phyloP scores from a whole-genome alignment of 805 yeast genomes.

The Ogataea salicorniae region DNA sequence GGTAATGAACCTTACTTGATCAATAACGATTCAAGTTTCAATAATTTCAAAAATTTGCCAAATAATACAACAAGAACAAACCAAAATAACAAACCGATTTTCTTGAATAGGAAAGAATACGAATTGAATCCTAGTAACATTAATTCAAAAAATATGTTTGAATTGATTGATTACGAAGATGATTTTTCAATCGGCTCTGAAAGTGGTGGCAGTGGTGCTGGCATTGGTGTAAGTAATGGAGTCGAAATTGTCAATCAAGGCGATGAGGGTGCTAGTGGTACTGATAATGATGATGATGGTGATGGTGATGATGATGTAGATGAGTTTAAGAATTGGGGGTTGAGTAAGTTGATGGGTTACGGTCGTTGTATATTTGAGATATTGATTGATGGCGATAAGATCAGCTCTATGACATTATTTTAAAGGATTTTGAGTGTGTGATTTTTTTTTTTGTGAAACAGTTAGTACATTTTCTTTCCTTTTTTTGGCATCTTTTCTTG shows the following conservation, averaged over 20 bases:
- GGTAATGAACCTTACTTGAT: background rate
- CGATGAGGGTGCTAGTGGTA: background rate
- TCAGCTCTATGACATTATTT: slow-evolving; percentile 28
- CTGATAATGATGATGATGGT: slow-evolving; percentile 1
- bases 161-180: slow-evolving; percentile 27
- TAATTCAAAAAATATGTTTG: slow-evolving; percentile 21
- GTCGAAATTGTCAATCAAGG: background rate
- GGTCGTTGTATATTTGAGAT: slow-evolving; percentile 28
- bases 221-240: background rate
- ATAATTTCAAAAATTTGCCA: background rate
- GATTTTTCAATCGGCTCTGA: slow-evolving; percentile 8
- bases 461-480: background rate
- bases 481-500: background rate
- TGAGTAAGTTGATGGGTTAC: slow-evolving; percentile 26
- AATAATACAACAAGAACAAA: background rate
- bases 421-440: background rate
- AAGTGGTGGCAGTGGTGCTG: background rate
- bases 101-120: slow-evolving; percentile 31
- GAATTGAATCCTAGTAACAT: slow-evolving; percentile 22
- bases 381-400: slow-evolving; percentile 23
- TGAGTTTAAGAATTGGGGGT: slow-evolving; percentile 31
- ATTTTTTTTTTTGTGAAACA: no score
- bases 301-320: slow-evolving; percentile 8
- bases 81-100: slow-evolving; percentile 20
- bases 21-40: background rate